These are phyloP conservation scores for Sphaerostilbella broomeana DNA, from an alignment of 2,329 filamentous ascomycete species.

Conservation along the genomic window DNA sequence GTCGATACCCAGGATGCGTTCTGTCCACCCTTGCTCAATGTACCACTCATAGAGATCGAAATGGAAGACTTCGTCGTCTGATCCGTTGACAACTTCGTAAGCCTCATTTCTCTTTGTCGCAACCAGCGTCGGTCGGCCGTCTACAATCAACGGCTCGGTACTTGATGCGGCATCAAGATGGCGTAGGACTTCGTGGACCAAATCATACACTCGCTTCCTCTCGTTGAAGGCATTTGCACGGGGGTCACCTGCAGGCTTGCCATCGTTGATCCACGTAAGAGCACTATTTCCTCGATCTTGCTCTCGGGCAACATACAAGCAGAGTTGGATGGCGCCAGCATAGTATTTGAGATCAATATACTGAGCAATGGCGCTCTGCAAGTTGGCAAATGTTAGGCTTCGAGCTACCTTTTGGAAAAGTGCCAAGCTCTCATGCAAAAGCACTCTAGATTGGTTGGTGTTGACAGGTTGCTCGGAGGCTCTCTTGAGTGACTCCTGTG, in stretches of 20 bases:
- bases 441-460: constrained; percentile 66
- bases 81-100: constrained; percentile 81
- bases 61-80: constrained; percentile 89
- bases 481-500: constrained; percentile 87
- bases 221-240: constrained; percentile 61
- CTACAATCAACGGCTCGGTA: constrained; percentile 63
- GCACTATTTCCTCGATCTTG: constrained; percentile 83
- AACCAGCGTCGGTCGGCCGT: constrained; percentile 70
- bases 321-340: constrained; percentile 85
- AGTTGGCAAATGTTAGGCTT: constrained; percentile 72
- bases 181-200: constrained; percentile 77
- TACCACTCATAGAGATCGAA: constrained; percentile 99
- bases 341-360: constrained; percentile 83
- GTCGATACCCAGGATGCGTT: constrained; percentile 76
- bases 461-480: constrained; percentile 73
- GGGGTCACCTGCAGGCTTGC: constrained; percentile 63
- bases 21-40: constrained; percentile 73
- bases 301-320: constrained; percentile 73
- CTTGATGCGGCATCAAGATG: constrained; percentile 67
- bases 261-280: constrained; percentile 80
- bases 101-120: constrained; percentile 79
- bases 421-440: constrained; percentile 82
- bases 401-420: constrained; percentile 85
- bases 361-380: constrained; percentile 69
- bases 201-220: constrained; percentile 72